phyloP scores from a whole-genome alignment of 768 basidiomycete species.

The Hygrocybe punicea region DNA sequence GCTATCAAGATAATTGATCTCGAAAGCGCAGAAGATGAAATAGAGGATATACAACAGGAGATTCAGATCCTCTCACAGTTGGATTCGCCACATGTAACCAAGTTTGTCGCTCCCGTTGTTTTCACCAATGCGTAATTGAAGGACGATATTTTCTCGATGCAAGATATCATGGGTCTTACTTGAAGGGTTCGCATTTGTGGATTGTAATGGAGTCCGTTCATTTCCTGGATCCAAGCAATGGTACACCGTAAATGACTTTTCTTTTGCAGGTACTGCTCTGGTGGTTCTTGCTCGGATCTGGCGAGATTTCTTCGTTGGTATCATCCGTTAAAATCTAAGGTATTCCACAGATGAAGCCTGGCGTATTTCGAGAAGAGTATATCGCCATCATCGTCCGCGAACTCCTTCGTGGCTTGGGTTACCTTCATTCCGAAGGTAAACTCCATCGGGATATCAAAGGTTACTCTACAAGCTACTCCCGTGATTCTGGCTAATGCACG shows the following conservation, averaged over 20 bases:
- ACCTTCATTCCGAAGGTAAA: constrained; percentile 94
- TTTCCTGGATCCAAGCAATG: neutral
- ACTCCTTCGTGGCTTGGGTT: constrained; percentile 87
- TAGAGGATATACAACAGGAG: constrained; percentile 99
- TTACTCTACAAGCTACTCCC: constrained; percentile 28
- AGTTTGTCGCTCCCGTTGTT: constrained; percentile 48
- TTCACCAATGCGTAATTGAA: neutral
- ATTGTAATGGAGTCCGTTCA: constrained; percentile 91
- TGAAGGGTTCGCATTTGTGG: constrained; percentile 96
- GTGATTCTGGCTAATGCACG: neutral
- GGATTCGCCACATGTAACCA: constrained; percentile 94
- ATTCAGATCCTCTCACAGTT: constrained; percentile 96
- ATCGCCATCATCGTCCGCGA: constrained; percentile 96
- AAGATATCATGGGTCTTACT: constrained; percentile 92
- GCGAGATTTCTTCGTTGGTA: constrained; percentile 41
- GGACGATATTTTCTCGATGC: constrained; percentile 5
- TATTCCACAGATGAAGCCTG: constrained; percentile 85
- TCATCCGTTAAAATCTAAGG: constrained; percentile 13
- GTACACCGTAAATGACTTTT: constrained; percentile 1
- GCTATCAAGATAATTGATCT: constrained; percentile 99
- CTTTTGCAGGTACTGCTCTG: constrained; percentile 86
- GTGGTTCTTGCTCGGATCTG: constrained; percentile 95
- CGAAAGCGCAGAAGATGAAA: constrained; percentile 98
- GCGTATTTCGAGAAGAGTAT: constrained; percentile 96
- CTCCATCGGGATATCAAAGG: constrained; percentile 99